Conservation (phyloP, 108 stramenopile genomes). For the Craspedostauros australis region DNA sequence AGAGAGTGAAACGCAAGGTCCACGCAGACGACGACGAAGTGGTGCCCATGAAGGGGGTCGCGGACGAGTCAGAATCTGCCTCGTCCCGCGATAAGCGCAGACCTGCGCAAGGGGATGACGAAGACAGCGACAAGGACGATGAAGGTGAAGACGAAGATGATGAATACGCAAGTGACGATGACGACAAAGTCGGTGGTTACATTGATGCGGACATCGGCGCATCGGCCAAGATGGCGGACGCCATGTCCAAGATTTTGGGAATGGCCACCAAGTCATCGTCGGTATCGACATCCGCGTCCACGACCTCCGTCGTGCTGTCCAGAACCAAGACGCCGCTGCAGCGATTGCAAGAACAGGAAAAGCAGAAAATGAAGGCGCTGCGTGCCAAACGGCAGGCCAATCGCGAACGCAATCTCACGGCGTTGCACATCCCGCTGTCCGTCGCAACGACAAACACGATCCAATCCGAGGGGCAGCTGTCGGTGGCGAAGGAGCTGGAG, state of each 20-base stretch:
- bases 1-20: constrained; percentile 8
- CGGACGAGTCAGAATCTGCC: constrained; percentile 18
- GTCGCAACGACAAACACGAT: constrained; percentile 51
- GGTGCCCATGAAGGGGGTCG: constrained; percentile 16
- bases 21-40: constrained; percentile 26
- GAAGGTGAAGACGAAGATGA: constrained; percentile 24
- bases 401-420: constrained; percentile 57
- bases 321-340: constrained; percentile 82
- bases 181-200: constrained; percentile 15
- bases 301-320: constrained; percentile 40
- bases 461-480: constrained; percentile 8
- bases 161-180: constrained; percentile 7
- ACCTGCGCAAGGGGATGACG: constrained; percentile 1
- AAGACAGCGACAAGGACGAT: constrained; percentile 14
- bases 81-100: too few species aligned
- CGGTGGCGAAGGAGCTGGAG: constrained; percentile 62
- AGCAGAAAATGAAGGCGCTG: constrained; percentile 39
- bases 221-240: constrained; percentile 57
- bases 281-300: background rate
- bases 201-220: constrained; percentile 21
- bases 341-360: constrained; percentile 56
- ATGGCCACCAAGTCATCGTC: constrained; percentile 8
- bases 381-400: constrained; percentile 51
- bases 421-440: constrained; percentile 63
- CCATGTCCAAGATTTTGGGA: constrained; percentile 82